These are phyloP conservation scores for Ustilago xerochloae DNA, from an alignment of 1,284 basidiomycete species.

Conservation along the genomic window DNA sequence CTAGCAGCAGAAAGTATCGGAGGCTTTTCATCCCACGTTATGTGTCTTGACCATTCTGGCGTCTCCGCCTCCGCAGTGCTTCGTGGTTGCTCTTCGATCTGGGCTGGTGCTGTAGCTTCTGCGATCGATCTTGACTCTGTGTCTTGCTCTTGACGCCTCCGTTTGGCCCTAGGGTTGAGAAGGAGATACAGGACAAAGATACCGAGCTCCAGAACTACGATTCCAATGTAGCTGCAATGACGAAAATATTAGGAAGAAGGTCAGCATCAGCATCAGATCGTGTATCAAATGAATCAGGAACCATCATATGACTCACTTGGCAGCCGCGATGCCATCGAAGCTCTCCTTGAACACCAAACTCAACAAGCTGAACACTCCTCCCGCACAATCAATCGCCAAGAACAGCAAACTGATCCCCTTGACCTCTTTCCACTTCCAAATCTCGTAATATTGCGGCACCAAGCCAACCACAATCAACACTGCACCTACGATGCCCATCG, in stretches of 20 bases:
- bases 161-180: slow-evolving; percentile 73
- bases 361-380: slow-evolving; percentile 77
- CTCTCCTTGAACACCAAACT: slow-evolving; percentile 77
- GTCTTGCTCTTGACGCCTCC: not conserved
- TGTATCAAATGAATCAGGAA: not conserved
- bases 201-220: slow-evolving; percentile 74
- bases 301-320: slow-evolving; percentile 5
- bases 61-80: not conserved
- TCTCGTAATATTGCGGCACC: slow-evolving; percentile 76
- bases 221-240: slow-evolving; percentile 71
- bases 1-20: not conserved
- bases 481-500: slow-evolving; percentile 77
- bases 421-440: slow-evolving; percentile 78
- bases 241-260: not conserved
- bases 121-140: not conserved
- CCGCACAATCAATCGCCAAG: slow-evolving; percentile 78
- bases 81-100: slow-evolving; percentile 4
- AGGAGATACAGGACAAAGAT: slow-evolving; percentile 75
- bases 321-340: slow-evolving; percentile 77
- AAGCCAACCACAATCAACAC: slow-evolving; percentile 76
- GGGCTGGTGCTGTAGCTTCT: not conserved
- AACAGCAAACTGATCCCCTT: slow-evolving; percentile 79
- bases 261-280: not conserved
- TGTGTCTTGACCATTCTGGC: slow-evolving; percentile 34
- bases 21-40: slow-evolving; percentile 23